phyloP scores from a whole-genome alignment of 2,329 filamentous ascomycete genomes.

The Phyllosticta ampelicida region DNA sequence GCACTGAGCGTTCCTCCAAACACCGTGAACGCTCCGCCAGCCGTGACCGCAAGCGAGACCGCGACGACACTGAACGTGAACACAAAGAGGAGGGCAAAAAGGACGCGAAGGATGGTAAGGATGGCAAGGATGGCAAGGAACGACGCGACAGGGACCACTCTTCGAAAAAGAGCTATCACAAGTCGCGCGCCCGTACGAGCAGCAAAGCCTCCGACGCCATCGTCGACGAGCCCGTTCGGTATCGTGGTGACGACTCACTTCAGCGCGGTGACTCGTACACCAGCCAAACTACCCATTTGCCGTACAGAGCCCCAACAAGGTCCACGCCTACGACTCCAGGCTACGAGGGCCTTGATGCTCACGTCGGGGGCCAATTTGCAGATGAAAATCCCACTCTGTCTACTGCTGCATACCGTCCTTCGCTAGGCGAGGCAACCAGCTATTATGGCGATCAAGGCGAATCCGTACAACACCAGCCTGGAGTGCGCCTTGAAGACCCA shows the following conservation, averaged over 20 bases:
- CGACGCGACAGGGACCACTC: conserved; percentile 16
- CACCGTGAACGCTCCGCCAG: conserved; percentile 21
- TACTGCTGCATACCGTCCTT: conserved; percentile 36
- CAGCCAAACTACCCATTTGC: conserved; percentile 15
- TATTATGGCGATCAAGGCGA: conserved; percentile 54
- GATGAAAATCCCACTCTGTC: conserved; percentile 42
- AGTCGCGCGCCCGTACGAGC: conserved; percentile 13
- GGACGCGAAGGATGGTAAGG: conserved; percentile 20
- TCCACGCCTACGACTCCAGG: conserved; percentile 20
- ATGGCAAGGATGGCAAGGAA: conserved; percentile 19
- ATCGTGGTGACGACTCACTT: conserved; percentile 13
- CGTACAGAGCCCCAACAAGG: conserved; percentile 20
- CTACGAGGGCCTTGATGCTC: conserved; percentile 19
- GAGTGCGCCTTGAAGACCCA: conserved; percentile 43
- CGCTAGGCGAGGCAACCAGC: conserved; percentile 45
- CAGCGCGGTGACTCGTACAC: conserved; percentile 16
- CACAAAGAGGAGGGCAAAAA: conserved; percentile 21
- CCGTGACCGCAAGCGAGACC: conserved; percentile 20
- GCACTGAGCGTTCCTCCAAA: conserved; percentile 5
- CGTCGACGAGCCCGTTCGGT: conserved; percentile 19
- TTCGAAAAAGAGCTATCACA: background rate
- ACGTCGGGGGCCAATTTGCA: conserved; percentile 48
- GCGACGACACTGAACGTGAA: conserved; percentile 22
- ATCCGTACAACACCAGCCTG: conserved; percentile 49
- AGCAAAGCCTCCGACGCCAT: conserved; percentile 20